Base-by-base conservation (phyloP, 257 asterid species). In the Nicotiana tabacum region DNA sequence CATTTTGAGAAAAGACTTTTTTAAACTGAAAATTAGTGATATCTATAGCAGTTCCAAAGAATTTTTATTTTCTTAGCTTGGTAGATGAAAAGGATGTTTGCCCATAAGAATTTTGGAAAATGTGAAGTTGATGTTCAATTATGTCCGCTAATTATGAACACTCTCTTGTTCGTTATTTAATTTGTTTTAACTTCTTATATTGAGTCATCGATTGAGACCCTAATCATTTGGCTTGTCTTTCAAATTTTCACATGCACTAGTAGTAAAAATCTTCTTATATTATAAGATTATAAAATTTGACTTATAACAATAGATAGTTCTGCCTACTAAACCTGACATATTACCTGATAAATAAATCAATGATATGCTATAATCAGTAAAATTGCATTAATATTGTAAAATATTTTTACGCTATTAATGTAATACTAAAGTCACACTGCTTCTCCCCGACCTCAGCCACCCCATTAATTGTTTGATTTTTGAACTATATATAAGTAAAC, bases 81-180 rank as follows among this genome's bases (percentile, higher is more conserved):
- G 64, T 27, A 51, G 3, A 7, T 27, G 80, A 76, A 76, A 76
- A 76, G 2, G 64, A 51, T 27, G 43, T 51, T 51, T 48, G 62
- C 24, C 24, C 78, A 11, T 24, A 48, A 74, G 27, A 74, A 8
- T 15, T 76, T 27, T 74, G 37, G 62, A 57, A 74, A 27, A 6
- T 74, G 12, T 48, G 64, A 74, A 48, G 27, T 74, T 24, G 79
- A 74, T 74, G 39, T 74, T 48, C 39, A 74, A 74, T 74, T 72
- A 0, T 0, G 24, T 15, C 79, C 79, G 24, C 61, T 72, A 24
- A 72, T 46, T 48, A 72, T 72, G 61, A 72, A 46, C 62, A 24
- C 13, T 72, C 62, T 72, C 13, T 72, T 72, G 60, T 46, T 62
- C 35, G 16, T 12, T 62, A 24, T 24, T 24, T 24, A 24, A 24